Conservation (phyloP, 768 basidiomycete genomes). For the Mycena rosella region DNA sequence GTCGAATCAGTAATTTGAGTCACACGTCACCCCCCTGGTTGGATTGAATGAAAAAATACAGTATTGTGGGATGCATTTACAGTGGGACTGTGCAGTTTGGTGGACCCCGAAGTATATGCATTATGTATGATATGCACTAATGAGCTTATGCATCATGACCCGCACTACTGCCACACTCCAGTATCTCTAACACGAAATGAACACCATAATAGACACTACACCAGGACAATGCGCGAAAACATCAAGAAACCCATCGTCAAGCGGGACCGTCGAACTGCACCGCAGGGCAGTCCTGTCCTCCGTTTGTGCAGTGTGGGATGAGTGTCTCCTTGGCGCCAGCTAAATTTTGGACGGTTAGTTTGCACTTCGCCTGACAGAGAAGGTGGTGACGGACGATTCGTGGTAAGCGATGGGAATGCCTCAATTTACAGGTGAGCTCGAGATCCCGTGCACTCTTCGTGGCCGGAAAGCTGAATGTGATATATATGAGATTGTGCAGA, state of each 20-base stretch:
- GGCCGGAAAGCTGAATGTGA: slow-evolving; percentile 3
- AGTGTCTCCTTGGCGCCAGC: slow-evolving; percentile 10
- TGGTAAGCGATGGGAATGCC: slow-evolving; percentile 11
- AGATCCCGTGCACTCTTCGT: slow-evolving; percentile 13
- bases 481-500: not conserved
- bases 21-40: no score
- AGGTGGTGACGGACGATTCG: not conserved
- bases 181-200: no score
- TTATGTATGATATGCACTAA: no score
- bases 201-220: no score
- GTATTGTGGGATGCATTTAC: no score
- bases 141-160: no score
- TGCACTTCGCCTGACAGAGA: not conserved
- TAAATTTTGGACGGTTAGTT: not conserved
- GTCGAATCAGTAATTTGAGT: no score
- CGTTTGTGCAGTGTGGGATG: slow-evolving; percentile 13
- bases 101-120: no score
- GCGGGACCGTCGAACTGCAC: slow-evolving; percentile 13
- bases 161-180: no score
- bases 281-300: slow-evolving; percentile 1
- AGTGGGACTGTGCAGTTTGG: no score
- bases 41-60: no score
- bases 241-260: not conserved
- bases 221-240: no score
- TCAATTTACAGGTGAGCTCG: slow-evolving; percentile 7